Conservation (phyloP, 768 basidiomycete species). For the Lactarius akahatsu region DNA sequence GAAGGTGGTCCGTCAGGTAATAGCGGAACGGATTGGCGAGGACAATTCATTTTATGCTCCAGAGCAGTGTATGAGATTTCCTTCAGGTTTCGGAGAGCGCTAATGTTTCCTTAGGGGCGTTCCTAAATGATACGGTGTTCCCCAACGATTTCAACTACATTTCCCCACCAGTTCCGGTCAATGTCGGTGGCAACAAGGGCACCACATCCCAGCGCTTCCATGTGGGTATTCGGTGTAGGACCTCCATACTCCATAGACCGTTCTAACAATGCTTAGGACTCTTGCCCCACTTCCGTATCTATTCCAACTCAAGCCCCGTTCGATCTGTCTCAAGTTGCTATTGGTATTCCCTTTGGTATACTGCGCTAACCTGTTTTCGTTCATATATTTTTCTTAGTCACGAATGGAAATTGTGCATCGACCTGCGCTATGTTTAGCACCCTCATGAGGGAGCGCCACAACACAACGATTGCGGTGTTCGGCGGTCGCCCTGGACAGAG, state of each 20-base stretch:
- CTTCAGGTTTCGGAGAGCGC: background rate
- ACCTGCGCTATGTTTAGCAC: slow-evolving; percentile 60
- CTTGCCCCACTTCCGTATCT: slow-evolving; percentile 31
- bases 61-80: slow-evolving; percentile 48
- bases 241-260: background rate
- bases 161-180: slow-evolving; percentile 32
- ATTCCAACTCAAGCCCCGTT: slow-evolving; percentile 24
- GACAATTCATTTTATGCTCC: slow-evolving; percentile 48
- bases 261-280: slow-evolving; percentile 33
- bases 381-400: slow-evolving; percentile 12
- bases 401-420: slow-evolving; percentile 45
- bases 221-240: slow-evolving; percentile 29
- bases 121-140: slow-evolving; percentile 36
- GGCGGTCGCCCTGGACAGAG: slow-evolving; percentile 50
- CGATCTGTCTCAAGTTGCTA: slow-evolving; percentile 25
- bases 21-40: slow-evolving; percentile 44
- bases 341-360: slow-evolving; percentile 16
- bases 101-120: slow-evolving; percentile 33
- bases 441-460: slow-evolving; percentile 52
- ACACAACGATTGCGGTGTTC: slow-evolving; percentile 50
- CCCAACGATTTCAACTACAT: slow-evolving; percentile 37
- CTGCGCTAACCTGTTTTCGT: background rate
- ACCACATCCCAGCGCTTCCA: slow-evolving; percentile 38
- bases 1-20: slow-evolving; percentile 55
- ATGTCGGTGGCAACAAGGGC: slow-evolving; percentile 35